Base-by-base conservation (phyloP, 768 basidiomycete genomes). In the Coprinopsis marcescibilis region DNA sequence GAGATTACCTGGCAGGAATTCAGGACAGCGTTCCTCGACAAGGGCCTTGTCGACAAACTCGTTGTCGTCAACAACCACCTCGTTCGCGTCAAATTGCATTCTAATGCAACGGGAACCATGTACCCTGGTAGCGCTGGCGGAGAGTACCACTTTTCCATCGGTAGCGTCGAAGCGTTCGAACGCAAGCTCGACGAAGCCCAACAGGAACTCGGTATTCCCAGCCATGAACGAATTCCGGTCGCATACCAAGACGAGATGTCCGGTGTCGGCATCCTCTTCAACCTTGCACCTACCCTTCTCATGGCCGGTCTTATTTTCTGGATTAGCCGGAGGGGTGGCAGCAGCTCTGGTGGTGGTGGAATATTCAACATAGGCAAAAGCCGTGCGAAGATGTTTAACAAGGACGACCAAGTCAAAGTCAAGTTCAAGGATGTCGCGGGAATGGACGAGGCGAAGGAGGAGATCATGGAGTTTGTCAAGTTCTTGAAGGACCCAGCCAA, bases 1-100 rank as follows among this genome's bases (percentile, higher is more conserved):
- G 96, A 99, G 68, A 98, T 99, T 55, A 99, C 96, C 53, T 99
- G 96, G 95, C 94, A 97, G 67, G 96, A 98, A 66, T 99, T 99
- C 72, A 83, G 93, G 43, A 94, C 90, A 36, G 91, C 92, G 8
- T 91, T 99, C 73, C 84, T 99, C 37, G 87, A 95, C 66, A 93
- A 94, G 61, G 95, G 92, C 34, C 78, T 97, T 44, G 95, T 99
- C 29, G 93, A 97, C 55, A 92, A 83, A 59, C 82, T 98, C 48
- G 78, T 82, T 44, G 95, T 98, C 49, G 78, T 97, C 60, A 98
- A 97, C 64, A 80, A 90, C 23, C 79, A 80, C 51, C 86, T 78
- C 59, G 95, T 98, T 46, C 88, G 94, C 47, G 84, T 98, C 57
- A 88, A 90, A 62, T 74, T 97, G 12, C 93, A 95, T 66, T 83